Evolutionary conservation across 1,284 basidiomycete genomes (phyloP).

Genomic region (Pterula multifida): DNA sequence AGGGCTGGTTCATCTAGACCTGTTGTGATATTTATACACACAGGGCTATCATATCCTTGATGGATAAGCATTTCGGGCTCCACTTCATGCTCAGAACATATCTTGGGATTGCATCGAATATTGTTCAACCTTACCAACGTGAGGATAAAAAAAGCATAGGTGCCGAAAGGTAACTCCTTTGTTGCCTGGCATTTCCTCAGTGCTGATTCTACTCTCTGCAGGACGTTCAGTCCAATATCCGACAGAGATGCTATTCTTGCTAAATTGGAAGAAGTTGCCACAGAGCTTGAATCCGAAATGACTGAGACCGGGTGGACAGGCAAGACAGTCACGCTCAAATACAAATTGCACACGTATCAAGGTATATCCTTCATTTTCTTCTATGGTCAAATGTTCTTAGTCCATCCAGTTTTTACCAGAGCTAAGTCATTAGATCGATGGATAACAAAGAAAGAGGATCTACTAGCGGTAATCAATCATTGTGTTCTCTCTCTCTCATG

Average conservation of each 20-base stretch:
- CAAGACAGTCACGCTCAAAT: conserved; percentile 70
- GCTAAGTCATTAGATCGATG: conserved; percentile 69
- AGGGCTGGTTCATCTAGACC: conserved; percentile 36
- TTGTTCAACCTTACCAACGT: conserved; percentile 60
- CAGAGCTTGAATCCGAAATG: conserved; percentile 74
- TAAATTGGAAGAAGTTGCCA: conserved; percentile 70
- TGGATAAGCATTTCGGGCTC: conserved; percentile 80
- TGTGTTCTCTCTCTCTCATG: conserved; percentile 14
- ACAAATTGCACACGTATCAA: conserved; percentile 71
- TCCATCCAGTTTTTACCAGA: conserved; percentile 60
- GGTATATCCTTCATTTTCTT: conserved; percentile 22
- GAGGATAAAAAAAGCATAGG: conserved; percentile 86
- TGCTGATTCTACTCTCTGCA: conserved; percentile 17
- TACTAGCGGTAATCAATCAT: conserved; percentile 65
- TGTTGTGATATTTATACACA: conserved; percentile 80
- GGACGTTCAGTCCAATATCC: conserved; percentile 64
- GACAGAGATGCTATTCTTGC: conserved; percentile 56
- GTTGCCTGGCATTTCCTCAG: conserved; percentile 5
- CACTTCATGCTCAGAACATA: conserved; percentile 63
- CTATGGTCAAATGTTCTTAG: not conserved
- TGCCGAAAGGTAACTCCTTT: conserved; percentile 53
- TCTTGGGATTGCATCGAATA: conserved; percentile 78
- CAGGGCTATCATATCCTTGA: conserved; percentile 58
- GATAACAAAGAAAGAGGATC: conserved; percentile 68
- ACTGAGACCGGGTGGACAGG: conserved; percentile 58